A percentile compares a stretch with the other conserved stretches of the same genome.
Conservation (phyloP, 139 green algal genomes). For the Closterium sp. region DNA sequence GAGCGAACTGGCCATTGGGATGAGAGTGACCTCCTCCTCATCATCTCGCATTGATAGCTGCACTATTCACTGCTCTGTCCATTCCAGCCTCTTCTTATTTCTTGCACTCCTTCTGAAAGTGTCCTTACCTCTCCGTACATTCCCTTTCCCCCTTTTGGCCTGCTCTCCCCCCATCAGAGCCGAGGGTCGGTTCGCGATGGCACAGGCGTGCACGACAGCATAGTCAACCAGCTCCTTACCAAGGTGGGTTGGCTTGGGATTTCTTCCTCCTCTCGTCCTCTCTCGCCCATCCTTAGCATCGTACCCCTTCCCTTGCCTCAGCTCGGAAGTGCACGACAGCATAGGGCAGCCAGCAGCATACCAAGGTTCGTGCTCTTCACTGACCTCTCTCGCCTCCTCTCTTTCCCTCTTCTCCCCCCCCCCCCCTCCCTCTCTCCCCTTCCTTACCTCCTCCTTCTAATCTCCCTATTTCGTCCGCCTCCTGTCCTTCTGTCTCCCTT, state of each 20-base stretch:
- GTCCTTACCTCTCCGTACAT: neutral
- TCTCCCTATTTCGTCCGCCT: too few species aligned
- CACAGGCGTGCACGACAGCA: slow-evolving; percentile 88
- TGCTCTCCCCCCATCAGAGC: neutral
- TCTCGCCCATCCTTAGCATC: too few species aligned
- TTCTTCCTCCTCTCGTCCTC: too few species aligned
- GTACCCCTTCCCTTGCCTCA: neutral
- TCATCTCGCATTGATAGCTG: too few species aligned
- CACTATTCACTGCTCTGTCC: too few species aligned
- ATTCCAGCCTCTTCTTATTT: too few species aligned
- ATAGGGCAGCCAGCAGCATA: slow-evolving; percentile 98
- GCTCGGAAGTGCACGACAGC: slow-evolving; percentile 91
- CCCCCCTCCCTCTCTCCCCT: neutral
- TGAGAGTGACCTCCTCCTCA: too few species aligned
- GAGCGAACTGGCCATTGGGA: too few species aligned
- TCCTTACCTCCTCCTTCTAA: neutral
- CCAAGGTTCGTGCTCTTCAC: slow-evolving; percentile 64
- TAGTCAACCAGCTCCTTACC: slow-evolving; percentile 98
- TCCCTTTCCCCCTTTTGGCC: neutral
- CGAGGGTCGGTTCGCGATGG: slow-evolving; percentile 77
- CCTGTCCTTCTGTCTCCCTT: neutral
- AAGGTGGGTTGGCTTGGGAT: slow-evolving; percentile 60
- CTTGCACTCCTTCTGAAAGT: neutral
- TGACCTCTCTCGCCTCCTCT: neutral
- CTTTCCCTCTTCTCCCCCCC: neutral